Evolutionary conservation across 75 land plant genomes (phyloP), one percentile per base, ranked within the genome.

Genomic region (Ceratopteris richardii): DNA sequence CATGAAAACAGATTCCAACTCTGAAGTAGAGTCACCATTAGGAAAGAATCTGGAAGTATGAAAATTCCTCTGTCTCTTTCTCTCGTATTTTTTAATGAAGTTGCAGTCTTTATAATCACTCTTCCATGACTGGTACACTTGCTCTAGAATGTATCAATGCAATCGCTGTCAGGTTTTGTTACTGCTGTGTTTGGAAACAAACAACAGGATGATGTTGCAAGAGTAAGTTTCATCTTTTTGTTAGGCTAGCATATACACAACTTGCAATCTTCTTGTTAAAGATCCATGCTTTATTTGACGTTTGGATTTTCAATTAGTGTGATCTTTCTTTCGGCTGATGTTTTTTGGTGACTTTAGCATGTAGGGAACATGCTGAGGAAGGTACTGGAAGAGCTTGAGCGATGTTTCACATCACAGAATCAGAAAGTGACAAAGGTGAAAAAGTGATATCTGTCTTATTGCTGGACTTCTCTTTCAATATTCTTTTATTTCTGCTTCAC

Each of bases 81-180:
- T 14, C 24, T 52, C 25, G 37, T 33, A 46, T 29, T n/a, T 77
- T n/a, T n/a, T n/a, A n/a, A n/a, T n/a, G n/a, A n/a, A n/a, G n/a
- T n/a, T n/a, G n/a, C n/a, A n/a, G n/a, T n/a, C n/a, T n/a, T n/a
- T n/a, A n/a, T n/a, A n/a, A n/a, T n/a, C n/a, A n/a, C n/a, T n/a
- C n/a, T n/a, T n/a, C n/a, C n/a, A n/a, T n/a, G n/a, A n/a, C n/a
- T n/a, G n/a, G n/a, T n/a, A n/a, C n/a, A n/a, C n/a, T n/a, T n/a
- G n/a, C n/a, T n/a, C 65, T 87, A 93, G 95, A 82, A 77, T 68
- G 82, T 89, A 29, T 79, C 95, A 21, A 78, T 88, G 12, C 95
- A 93, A 52, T 85, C 96, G 24, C 83, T 93, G 31, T 39, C 81
- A 51, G 77, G 80, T 58, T 85, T 86, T 36, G 80, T 86, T 39